Conservation (phyloP, 1,284 basidiomycete species). For the Cryptococcus deneoformans region DNA sequence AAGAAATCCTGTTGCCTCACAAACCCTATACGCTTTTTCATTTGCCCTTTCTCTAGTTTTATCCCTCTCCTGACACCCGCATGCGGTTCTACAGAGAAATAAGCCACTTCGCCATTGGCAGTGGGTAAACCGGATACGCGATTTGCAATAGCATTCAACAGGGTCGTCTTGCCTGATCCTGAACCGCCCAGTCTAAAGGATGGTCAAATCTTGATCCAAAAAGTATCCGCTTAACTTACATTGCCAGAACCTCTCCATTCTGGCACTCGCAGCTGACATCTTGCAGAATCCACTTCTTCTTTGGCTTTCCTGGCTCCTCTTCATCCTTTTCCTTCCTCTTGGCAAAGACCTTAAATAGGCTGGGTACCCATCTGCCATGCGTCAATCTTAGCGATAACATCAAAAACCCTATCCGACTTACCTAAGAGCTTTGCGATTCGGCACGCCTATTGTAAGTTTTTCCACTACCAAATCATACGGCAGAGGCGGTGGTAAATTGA, state of each 20-base stretch:
- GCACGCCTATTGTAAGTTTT: conserved; percentile 46
- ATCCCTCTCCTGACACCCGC: neutral
- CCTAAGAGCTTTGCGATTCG: conserved; percentile 19
- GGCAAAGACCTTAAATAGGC: neutral
- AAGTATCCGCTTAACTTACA: conserved; percentile 31
- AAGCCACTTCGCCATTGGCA: conserved; percentile 37
- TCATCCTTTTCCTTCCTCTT: conserved; percentile 3
- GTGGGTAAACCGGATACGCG: conserved; percentile 44
- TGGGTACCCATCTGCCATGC: neutral
- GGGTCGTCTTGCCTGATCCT: conserved; percentile 50
- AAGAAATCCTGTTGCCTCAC: conserved; percentile 48
- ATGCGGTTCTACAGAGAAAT: conserved; percentile 11
- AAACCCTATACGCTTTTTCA: conserved; percentile 47
- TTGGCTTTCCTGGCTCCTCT: conserved; percentile 10
- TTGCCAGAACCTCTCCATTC: conserved; percentile 47
- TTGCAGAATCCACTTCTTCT: conserved; percentile 42
- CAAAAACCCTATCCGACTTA: conserved; percentile 2
- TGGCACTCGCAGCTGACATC: conserved; percentile 44
- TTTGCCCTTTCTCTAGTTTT: conserved; percentile 26
- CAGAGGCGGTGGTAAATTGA: conserved; percentile 46
- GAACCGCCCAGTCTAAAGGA: conserved; percentile 40
- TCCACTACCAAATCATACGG: conserved; percentile 44
- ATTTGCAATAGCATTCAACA: conserved; percentile 49
- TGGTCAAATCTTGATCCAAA: neutral
- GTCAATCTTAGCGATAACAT: neutral